Percentiles rank a stretch among this genome's conserved stretches.
phyloP scores from a whole-genome alignment of 768 basidiomycete species.

The Leccinum truebloodii region DNA sequence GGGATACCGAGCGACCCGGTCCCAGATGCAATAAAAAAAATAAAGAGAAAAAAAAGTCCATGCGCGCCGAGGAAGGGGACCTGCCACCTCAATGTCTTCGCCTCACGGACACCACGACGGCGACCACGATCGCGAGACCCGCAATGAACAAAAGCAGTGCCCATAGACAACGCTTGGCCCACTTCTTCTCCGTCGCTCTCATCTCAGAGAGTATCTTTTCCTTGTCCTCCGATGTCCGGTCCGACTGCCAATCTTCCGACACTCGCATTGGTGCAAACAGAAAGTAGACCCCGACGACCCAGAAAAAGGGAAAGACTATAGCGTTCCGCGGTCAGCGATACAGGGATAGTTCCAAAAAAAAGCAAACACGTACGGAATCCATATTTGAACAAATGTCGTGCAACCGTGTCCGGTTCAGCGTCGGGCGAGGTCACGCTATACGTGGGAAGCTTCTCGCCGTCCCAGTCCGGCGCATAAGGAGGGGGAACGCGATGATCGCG shows the following conservation, averaged over 20 bases:
- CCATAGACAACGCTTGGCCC: constrained; percentile 56
- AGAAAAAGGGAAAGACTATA: constrained; percentile 62
- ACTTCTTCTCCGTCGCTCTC: constrained; percentile 52
- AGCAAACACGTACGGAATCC: constrained; percentile 51
- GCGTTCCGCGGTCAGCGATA: neutral
- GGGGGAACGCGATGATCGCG: constrained; percentile 33
- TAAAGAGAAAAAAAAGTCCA: neutral
- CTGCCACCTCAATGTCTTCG: constrained; percentile 21
- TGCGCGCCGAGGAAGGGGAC: neutral
- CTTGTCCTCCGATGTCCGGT: constrained; percentile 54
- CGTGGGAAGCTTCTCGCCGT: constrained; percentile 21
- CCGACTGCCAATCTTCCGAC: constrained; percentile 55
- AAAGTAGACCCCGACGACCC: constrained; percentile 59
- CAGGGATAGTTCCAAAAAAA: too few species aligned
- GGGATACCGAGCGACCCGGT: neutral
- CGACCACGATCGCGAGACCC: constrained; percentile 35
- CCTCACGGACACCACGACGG: constrained; percentile 15
- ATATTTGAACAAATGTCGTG: constrained; percentile 62
- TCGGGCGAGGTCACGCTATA: constrained; percentile 22
- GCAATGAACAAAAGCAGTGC: constrained; percentile 50
- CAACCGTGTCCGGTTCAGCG: constrained; percentile 54
- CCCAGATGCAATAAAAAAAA: neutral
- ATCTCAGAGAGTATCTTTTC: constrained; percentile 47
- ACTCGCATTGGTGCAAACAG: constrained; percentile 52
- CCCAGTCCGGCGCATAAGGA: constrained; percentile 46